phyloP scores from a whole-genome alignment of 2,329 filamentous ascomycete species.

The Dendrostoma leiphaemia region DNA sequence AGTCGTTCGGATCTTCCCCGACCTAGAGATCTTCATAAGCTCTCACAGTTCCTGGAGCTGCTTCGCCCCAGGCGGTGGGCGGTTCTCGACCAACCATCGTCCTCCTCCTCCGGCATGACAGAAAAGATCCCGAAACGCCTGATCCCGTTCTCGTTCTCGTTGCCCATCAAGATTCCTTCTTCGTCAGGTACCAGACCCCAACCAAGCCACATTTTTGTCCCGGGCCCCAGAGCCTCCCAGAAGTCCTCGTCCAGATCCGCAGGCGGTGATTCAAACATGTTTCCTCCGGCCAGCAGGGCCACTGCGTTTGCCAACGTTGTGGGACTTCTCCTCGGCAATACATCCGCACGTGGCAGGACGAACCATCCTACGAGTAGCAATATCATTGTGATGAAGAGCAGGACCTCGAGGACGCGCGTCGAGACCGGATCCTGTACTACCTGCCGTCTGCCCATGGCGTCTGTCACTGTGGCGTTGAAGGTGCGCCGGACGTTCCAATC shows the following conservation, averaged over 20 bases:
- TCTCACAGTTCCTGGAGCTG: too few species aligned
- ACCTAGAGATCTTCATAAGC: too few species aligned
- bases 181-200: conserved; percentile 19
- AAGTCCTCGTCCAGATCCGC: conserved; percentile 22
- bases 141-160: conserved; percentile 1
- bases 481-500: too few species aligned
- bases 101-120: background rate
- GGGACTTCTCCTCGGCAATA: conserved; percentile 30
- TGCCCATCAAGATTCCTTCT: background rate
- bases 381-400: background rate
- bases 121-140: background rate
- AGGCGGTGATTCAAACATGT: conserved; percentile 30
- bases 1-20: too few species aligned
- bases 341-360: conserved; percentile 4
- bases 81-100: too few species aligned
- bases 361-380: conserved; percentile 1
- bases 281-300: conserved; percentile 35
- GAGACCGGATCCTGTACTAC: conserved; percentile 14
- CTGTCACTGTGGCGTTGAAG: background rate
- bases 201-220: conserved; percentile 25
- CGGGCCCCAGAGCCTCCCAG: conserved; percentile 21
- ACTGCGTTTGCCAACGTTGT: conserved; percentile 36
- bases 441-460: background rate
- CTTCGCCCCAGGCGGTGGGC: too few species aligned
- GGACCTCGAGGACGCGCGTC: conserved; percentile 9